Conservation (phyloP, 148 eudicot genomes). For the Heliamphora exappendiculata region DNA sequence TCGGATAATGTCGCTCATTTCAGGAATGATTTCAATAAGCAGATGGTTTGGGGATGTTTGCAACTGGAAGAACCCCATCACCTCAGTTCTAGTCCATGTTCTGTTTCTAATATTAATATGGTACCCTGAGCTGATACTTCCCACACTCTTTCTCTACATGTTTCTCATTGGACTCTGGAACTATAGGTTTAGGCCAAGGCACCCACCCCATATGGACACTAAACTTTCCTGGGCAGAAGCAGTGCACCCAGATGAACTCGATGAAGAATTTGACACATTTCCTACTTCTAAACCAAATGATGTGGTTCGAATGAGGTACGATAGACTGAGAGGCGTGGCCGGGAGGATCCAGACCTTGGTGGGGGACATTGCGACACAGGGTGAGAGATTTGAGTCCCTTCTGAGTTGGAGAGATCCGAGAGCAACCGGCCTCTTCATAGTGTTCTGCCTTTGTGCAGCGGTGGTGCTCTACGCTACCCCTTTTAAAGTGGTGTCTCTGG, state of each 20-base stretch:
- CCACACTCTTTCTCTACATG: constrained; percentile 33
- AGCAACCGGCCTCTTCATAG: constrained; percentile 32
- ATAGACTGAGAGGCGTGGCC: constrained; percentile 34
- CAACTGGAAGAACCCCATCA: constrained; percentile 31
- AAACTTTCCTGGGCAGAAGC: constrained; percentile 40
- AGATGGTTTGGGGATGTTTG: constrained; percentile 31
- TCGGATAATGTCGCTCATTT: constrained; percentile 31
- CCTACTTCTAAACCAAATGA: constrained; percentile 28
- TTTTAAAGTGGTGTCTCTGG: constrained; percentile 26
- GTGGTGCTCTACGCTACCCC: constrained; percentile 34
- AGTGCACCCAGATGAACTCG: constrained; percentile 32
- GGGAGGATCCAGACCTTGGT: constrained; percentile 37
- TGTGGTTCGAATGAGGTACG: constrained; percentile 30
- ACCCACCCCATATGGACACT: constrained; percentile 36
- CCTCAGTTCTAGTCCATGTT: constrained; percentile 32
- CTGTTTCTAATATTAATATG: constrained; percentile 33
- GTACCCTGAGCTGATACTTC: constrained; percentile 39
- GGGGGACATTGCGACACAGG: constrained; percentile 40
- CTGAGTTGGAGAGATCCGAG: constrained; percentile 39
- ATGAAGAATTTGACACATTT: constrained; percentile 42
- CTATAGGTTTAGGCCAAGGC: constrained; percentile 33
- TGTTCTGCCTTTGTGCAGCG: constrained; percentile 30
- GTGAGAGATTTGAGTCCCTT: constrained; percentile 28
- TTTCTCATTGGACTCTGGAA: constrained; percentile 41
- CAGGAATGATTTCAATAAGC: constrained; percentile 21